Evolutionary conservation across 1,139 yeast genomes (phyloP).

Genomic region (Chernovozyma aurita): DNA sequence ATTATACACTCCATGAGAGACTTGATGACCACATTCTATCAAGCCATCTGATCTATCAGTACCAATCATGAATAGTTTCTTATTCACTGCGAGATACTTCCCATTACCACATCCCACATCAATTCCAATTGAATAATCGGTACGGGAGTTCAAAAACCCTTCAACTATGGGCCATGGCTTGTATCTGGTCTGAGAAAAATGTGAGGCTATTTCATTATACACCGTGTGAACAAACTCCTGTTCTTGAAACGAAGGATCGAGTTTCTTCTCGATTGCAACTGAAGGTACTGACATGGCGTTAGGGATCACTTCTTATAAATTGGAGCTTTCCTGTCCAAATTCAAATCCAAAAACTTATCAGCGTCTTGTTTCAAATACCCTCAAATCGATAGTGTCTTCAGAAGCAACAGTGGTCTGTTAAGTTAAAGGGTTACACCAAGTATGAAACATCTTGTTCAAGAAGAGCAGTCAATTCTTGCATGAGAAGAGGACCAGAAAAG

Average conservation of each 20-base stretch:
- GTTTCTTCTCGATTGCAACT: conserved; percentile 21
- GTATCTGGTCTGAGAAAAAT: conserved; percentile 88
- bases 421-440: too few species aligned
- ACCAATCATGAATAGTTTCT: conserved; percentile 66
- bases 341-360: too few species aligned
- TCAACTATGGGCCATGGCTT: conserved; percentile 98
- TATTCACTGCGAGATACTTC: conserved; percentile 73
- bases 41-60: conserved; percentile 82
- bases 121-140: conserved; percentile 40
- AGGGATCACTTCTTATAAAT: too few species aligned
- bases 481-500: too few species aligned
- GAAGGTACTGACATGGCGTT: conserved; percentile 29
- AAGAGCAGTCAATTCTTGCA: too few species aligned
- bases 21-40: conserved; percentile 60
- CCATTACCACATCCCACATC: conserved; percentile 98
- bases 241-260: conserved; percentile 58
- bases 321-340: too few species aligned
- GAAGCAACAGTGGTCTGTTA: too few species aligned
- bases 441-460: too few species aligned
- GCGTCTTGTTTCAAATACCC: too few species aligned
- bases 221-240: conserved; percentile 80
- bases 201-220: conserved; percentile 86
- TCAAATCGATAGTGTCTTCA: too few species aligned
- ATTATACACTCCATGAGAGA: conserved; percentile 30
- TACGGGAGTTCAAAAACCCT: conserved; percentile 44